Conservation (phyloP, 1,139 yeast genomes). For the Sugiyamaella novakii region DNA sequence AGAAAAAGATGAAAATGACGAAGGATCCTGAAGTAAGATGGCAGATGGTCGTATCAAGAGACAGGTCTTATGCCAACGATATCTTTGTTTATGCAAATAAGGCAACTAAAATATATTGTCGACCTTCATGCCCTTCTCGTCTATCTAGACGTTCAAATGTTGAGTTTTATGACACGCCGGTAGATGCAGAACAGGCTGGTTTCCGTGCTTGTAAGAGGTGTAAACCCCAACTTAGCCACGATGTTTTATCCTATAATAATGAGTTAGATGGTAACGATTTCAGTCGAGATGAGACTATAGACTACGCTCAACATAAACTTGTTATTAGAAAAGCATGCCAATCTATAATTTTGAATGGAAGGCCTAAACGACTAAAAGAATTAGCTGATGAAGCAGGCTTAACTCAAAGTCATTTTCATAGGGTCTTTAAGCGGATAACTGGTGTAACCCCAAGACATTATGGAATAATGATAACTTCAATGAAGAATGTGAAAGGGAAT, state of each 20-base stretch:
- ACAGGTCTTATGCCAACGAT: conserved; percentile 13
- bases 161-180: conserved; percentile 11
- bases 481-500: neutral
- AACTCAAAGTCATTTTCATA: conserved; percentile 20
- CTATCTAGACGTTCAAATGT: conserved; percentile 18
- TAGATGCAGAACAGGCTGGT: conserved; percentile 17
- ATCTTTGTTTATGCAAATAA: conserved; percentile 17
- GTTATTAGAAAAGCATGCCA: conserved; percentile 16
- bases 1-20: too few relatives aligned
- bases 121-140: conserved; percentile 21
- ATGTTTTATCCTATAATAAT: neutral
- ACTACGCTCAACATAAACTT: conserved; percentile 17
- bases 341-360: conserved; percentile 10
- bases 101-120: conserved; percentile 18
- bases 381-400: conserved; percentile 16
- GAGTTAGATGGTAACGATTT: neutral
- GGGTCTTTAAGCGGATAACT: conserved; percentile 16
- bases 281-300: conserved; percentile 5
- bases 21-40: conserved; percentile 12
- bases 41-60: conserved; percentile 15
- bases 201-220: conserved; percentile 20
- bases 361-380: conserved; percentile 16
- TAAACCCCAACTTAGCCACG: conserved; percentile 17
- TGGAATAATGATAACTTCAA: conserved; percentile 7
- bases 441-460: conserved; percentile 19